A percentile compares a stretch with the other conserved stretches of the same genome.
These are phyloP conservation scores for Phaeosphaeriaceae sp. DNA, from an alignment of 2,329 filamentous ascomycete genomes.

Conservation along the genomic window DNA sequence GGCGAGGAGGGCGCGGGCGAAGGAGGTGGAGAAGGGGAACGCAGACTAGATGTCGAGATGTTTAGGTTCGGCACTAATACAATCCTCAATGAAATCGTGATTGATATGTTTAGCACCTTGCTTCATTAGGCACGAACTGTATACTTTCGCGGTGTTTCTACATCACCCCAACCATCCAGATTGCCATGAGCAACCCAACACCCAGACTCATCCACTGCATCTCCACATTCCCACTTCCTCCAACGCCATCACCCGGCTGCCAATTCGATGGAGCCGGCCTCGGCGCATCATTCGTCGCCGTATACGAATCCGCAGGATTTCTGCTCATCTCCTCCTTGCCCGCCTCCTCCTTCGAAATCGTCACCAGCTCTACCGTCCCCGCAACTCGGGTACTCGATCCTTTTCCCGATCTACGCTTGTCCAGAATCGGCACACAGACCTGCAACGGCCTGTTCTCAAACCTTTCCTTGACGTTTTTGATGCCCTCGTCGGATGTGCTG, in stretches of 20 bases:
- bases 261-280: no score
- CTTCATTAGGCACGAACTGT: no score
- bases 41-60: neutral
- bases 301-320: neutral
- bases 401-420: neutral
- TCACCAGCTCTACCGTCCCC: neutral
- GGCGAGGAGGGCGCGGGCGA: slow-evolving; percentile 1
- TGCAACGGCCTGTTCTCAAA: neutral
- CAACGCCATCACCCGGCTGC: neutral
- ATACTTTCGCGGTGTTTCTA: no score
- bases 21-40: neutral
- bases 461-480: neutral
- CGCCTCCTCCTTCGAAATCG: neutral
- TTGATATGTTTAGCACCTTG: no score
- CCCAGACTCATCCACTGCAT: neutral
- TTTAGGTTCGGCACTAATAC: neutral
- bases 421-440: neutral
- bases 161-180: neutral
- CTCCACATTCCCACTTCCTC: neutral
- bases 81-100: no score
- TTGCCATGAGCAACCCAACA: neutral
- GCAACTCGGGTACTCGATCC: neutral
- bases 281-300: neutral
- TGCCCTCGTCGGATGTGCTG: neutral
- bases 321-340: neutral